Evolutionary conservation across 768 basidiomycete species (phyloP).

Genomic region (Boletales sp.): DNA sequence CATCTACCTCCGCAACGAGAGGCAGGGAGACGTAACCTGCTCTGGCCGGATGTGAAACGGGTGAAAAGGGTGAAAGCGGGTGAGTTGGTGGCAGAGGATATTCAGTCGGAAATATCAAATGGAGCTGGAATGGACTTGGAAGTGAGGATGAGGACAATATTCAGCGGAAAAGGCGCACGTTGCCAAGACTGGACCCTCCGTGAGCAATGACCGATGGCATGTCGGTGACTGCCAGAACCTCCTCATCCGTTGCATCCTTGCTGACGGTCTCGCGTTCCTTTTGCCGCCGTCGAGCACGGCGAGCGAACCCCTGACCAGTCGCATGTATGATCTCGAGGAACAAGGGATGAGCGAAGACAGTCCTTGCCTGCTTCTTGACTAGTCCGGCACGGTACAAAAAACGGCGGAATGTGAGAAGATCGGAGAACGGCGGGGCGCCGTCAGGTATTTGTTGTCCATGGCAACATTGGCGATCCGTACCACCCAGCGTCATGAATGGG

Average conservation of each 20-base stretch:
- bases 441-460: neutral
- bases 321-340: constrained; percentile 39
- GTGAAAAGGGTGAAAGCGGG: neutral
- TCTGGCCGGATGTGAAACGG: neutral
- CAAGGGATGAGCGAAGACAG: constrained; percentile 40
- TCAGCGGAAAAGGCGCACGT: constrained; percentile 6
- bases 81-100: neutral
- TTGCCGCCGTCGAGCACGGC: constrained; percentile 23
- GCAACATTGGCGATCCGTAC: neutral
- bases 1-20: neutral
- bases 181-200: constrained; percentile 28
- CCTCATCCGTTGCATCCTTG: neutral
- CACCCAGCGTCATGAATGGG: constrained; percentile 46
- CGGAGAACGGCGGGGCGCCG: constrained; percentile 35
- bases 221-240: constrained; percentile 4
- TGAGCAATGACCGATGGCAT: constrained; percentile 11
- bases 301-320: constrained; percentile 4
- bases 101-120: constrained; percentile 1
- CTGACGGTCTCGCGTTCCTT: constrained; percentile 8
- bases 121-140: neutral
- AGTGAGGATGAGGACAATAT: neutral
- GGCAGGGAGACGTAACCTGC: neutral
- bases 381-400: constrained; percentile 42
- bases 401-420: constrained; percentile 42
- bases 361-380: constrained; percentile 35